Evolutionary conservation across 371 early-diverging fungal species (phyloP).

Genomic region (Mortierella sp.): DNA sequence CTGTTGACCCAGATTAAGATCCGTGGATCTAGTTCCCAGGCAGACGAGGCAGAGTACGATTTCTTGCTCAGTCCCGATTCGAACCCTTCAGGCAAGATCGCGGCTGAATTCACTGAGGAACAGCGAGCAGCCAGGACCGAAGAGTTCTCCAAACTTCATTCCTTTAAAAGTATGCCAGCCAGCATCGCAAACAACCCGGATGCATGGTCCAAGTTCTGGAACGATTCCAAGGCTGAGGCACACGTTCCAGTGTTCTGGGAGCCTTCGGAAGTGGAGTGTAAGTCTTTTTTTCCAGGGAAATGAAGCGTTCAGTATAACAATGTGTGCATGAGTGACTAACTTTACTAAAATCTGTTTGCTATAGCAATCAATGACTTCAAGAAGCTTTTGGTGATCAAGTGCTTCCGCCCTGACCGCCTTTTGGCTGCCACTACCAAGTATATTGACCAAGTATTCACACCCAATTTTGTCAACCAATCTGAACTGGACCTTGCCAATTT

Average conservation of each 20-base stretch:
- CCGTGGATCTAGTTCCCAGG: constrained; percentile 62
- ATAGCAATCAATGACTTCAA: constrained; percentile 64
- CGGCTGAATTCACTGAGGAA: constrained; percentile 70
- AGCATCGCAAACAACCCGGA: constrained; percentile 65
- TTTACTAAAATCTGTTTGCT: not conserved
- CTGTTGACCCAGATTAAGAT: constrained; percentile 90
- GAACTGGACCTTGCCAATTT: constrained; percentile 82
- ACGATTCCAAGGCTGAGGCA: constrained; percentile 66
- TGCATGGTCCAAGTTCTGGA: constrained; percentile 74
- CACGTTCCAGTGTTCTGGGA: constrained; percentile 79
- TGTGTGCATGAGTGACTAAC: not conserved
- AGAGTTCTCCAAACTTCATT: constrained; percentile 66
- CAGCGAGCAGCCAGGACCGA: constrained; percentile 70
- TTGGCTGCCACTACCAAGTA: constrained; percentile 80
- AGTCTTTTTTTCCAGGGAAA: constrained; percentile 9
- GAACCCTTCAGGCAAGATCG: constrained; percentile 57
- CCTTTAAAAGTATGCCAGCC: constrained; percentile 67
- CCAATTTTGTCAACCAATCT: constrained; percentile 66
- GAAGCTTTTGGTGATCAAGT: constrained; percentile 85
- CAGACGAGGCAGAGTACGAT: constrained; percentile 83
- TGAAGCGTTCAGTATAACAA: not conserved
- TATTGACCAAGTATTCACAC: constrained; percentile 83
- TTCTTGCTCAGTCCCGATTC: constrained; percentile 72
- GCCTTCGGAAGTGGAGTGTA: constrained; percentile 62
- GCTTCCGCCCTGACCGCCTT: constrained; percentile 92